These are phyloP conservation scores for Boletellus sp. DNA, from an alignment of 1,284 basidiomycete genomes.

Conservation along the genomic window DNA sequence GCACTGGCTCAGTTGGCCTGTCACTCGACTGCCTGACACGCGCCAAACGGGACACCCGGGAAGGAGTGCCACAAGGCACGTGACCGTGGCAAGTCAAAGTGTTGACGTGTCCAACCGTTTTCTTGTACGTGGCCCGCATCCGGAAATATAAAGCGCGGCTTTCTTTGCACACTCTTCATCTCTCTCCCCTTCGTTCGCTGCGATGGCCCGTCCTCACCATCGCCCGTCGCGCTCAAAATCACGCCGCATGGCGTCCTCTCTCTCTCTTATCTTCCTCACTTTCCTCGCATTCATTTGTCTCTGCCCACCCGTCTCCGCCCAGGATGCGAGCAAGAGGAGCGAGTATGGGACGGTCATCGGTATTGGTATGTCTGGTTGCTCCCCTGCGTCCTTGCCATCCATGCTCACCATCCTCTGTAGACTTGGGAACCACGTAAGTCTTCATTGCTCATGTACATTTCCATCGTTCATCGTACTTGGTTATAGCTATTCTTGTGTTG, in stretches of 20 bases:
- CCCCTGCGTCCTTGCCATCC: not conserved
- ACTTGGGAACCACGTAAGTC: constrained; percentile 77
- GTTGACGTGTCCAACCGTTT: constrained; percentile 29
- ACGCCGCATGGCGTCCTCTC: constrained; percentile 56
- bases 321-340: constrained; percentile 44
- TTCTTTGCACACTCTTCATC: constrained; percentile 5
- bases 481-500: constrained; percentile 72
- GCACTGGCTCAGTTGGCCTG: too few relatives aligned
- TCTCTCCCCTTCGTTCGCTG: constrained; percentile 17
- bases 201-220: constrained; percentile 38
- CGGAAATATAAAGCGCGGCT: constrained; percentile 23
- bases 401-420: constrained; percentile 37
- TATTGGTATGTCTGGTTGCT: constrained; percentile 66
- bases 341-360: constrained; percentile 94
- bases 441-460: not conserved
- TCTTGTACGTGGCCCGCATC: constrained; percentile 25
- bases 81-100: constrained; percentile 30
- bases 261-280: constrained; percentile 64
- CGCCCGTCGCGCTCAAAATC: constrained; percentile 58
- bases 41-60: not conserved
- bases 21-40: too few relatives aligned
- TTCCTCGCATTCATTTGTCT: constrained; percentile 63
- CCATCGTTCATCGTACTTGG: constrained; percentile 20
- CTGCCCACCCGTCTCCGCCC: constrained; percentile 56
- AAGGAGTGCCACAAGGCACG: constrained; percentile 7